Percentiles rank a stretch among this genome's conserved stretches.
These are phyloP conservation scores for Chaetomium fimeti DNA, from an alignment of 495 filamentous ascomycete genomes.

Conservation along the genomic window DNA sequence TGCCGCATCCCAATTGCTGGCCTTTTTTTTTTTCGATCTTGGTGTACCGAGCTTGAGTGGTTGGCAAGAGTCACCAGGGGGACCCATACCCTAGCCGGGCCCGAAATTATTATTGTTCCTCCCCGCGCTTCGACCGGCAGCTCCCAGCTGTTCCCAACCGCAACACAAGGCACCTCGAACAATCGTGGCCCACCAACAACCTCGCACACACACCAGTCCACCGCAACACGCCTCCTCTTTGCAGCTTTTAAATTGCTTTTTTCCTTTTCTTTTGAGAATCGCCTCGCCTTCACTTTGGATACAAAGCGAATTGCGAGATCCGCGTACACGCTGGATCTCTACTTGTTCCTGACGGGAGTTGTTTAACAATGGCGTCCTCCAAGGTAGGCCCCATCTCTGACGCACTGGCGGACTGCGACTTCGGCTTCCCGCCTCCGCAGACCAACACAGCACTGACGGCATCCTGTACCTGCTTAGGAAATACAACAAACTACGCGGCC, in stretches of 20 bases:
- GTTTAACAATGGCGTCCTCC: constrained; percentile 54
- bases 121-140: constrained; percentile 33
- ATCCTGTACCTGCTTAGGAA: constrained; percentile 41
- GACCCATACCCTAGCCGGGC: constrained; percentile 30
- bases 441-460: constrained; percentile 40
- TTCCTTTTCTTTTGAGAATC: no score
- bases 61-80: constrained; percentile 24
- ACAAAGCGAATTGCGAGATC: constrained; percentile 25
- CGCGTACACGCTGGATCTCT: constrained; percentile 24
- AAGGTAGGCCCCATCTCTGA: constrained; percentile 43
- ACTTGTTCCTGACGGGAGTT: background rate
- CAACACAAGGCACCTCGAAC: constrained; percentile 21
- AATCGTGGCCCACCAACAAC: constrained; percentile 17
- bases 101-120: constrained; percentile 42
- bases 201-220: constrained; percentile 17
- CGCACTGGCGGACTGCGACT: constrained; percentile 31
- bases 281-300: constrained; percentile 20
- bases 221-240: constrained; percentile 2
- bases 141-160: constrained; percentile 21
- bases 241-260: background rate
- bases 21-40: constrained; percentile 28
- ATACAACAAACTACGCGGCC: constrained; percentile 50
- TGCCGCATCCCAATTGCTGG: constrained; percentile 25
- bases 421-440: constrained; percentile 24
- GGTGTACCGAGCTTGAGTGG: constrained; percentile 22